Percentiles rank a stretch among this genome's conserved stretches.
Conservation (phyloP, 2,329 filamentous ascomycete species). For the Cercospora berteroae region DNA sequence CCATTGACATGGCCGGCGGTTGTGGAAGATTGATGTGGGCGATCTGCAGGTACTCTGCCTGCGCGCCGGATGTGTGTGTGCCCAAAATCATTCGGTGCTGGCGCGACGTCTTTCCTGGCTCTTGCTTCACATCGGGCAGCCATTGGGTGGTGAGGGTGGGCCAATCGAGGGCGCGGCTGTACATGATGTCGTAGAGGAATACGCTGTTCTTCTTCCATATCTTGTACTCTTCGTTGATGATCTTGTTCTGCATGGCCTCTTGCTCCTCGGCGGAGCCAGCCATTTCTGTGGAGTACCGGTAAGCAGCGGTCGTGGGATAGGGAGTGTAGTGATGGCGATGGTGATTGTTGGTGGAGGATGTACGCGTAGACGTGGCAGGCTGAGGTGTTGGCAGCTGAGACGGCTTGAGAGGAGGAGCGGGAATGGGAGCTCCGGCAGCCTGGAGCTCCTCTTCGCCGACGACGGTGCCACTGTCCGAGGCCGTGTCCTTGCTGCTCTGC, state of each 20-base stretch:
- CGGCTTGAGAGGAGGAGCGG: not conserved
- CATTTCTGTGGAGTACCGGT: constrained; percentile 20
- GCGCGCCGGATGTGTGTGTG: constrained; percentile 85
- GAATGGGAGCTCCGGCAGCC: not conserved
- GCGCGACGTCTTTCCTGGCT: constrained; percentile 80
- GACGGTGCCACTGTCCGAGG: constrained; percentile 14
- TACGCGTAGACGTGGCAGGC: not conserved
- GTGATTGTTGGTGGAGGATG: not conserved
- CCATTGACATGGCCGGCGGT: constrained; percentile 65
- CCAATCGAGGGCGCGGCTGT: constrained; percentile 93
- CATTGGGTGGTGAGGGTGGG: constrained; percentile 96
- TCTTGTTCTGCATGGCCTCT: constrained; percentile 66
- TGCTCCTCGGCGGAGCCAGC: constrained; percentile 23
- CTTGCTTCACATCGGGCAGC: constrained; percentile 88
- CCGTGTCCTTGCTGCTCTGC: constrained; percentile 11
- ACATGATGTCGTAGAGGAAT: constrained; percentile 96
- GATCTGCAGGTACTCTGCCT: constrained; percentile 90
- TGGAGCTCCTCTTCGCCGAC: constrained; percentile 4
- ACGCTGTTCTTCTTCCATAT: constrained; percentile 99
- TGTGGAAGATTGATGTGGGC: constrained; percentile 92
- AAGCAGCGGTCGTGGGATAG: constrained; percentile 1
- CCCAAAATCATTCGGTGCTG: constrained; percentile 88
- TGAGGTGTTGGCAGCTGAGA: not conserved
- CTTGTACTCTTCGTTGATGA: constrained; percentile 99
- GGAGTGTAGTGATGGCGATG: not conserved